A percentile compares a stretch with the other conserved stretches of the same genome.
These are phyloP conservation scores for Pyronema omphalodes DNA, from an alignment of 495 filamentous ascomycete species.

Conservation along the genomic window DNA sequence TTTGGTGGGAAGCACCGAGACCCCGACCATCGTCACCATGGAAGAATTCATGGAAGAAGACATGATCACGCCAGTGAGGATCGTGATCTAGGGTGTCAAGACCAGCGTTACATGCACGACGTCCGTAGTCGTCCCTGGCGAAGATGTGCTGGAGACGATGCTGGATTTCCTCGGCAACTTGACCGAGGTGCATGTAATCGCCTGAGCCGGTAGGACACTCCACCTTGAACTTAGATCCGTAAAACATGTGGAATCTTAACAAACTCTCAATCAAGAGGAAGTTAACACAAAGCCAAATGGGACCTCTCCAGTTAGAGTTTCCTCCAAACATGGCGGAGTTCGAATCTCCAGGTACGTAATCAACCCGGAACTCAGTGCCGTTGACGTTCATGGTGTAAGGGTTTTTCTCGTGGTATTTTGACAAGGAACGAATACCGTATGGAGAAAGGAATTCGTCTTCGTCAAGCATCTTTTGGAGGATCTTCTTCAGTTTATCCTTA, in stretches of 20 bases:
- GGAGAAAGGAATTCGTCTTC: slow-evolving; percentile 82
- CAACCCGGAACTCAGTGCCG: slow-evolving; percentile 70
- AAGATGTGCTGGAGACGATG: slow-evolving; percentile 88
- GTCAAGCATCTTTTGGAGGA: slow-evolving; percentile 77
- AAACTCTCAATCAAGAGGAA: slow-evolving; percentile 86
- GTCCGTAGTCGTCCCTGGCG: slow-evolving; percentile 60
- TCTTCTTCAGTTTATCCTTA: slow-evolving; percentile 69
- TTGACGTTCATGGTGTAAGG: slow-evolving; percentile 95
- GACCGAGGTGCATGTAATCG: slow-evolving; percentile 86
- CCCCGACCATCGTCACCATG: slow-evolving; percentile 82
- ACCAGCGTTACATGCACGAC: slow-evolving; percentile 65
- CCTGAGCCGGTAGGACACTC: slow-evolving; percentile 91
- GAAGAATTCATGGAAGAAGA: slow-evolving; percentile 97
- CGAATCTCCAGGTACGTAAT: slow-evolving; percentile 83
- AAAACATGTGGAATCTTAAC: slow-evolving; percentile 87
- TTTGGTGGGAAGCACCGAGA: slow-evolving; percentile 83
- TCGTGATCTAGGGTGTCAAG: slow-evolving; percentile 77
- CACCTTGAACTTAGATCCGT: slow-evolving; percentile 68
- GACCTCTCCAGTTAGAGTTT: slow-evolving; percentile 91
- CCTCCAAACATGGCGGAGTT: slow-evolving; percentile 87
- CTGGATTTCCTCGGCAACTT: slow-evolving; percentile 92
- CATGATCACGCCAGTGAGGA: slow-evolving; percentile 74
- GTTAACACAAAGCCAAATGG: slow-evolving; percentile 92
- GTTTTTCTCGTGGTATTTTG: slow-evolving; percentile 77
- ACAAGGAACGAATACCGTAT: slow-evolving; percentile 81